Evolutionary conservation across 202 grass and related monocot species (phyloP).

Genomic region (Zizania palustris): DNA sequence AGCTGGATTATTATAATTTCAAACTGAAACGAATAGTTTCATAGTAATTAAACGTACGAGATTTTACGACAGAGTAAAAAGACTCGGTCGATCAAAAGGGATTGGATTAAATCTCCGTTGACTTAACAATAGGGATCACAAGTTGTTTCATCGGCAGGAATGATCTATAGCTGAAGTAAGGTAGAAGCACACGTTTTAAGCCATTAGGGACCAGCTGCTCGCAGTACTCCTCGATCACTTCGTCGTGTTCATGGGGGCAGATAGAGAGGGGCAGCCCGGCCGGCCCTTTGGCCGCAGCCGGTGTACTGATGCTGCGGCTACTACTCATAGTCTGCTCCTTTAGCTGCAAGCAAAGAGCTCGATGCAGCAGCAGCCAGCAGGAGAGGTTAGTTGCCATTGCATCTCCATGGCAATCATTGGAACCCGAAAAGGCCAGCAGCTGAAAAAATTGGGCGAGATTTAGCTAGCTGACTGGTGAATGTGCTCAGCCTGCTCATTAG

Average conservation of each 20-base stretch:
- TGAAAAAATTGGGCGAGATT: constrained; percentile 33
- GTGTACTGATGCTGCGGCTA: not conserved
- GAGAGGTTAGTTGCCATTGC: constrained; percentile 15
- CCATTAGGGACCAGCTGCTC: constrained; percentile 21
- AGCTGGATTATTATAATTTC: no score
- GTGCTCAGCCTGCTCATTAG: constrained; percentile 10
- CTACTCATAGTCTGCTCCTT: constrained; percentile 43
- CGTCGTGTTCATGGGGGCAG: no score
- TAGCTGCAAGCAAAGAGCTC: constrained; percentile 54
- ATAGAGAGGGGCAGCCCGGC: no score
- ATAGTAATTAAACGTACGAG: no score
- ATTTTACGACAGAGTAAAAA: no score
- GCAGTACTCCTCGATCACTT: not conserved
- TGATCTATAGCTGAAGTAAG: constrained; percentile 19
- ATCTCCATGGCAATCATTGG: constrained; percentile 52
- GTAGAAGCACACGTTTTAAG: constrained; percentile 33
- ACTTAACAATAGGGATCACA: not conserved
- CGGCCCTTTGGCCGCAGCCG: no score
- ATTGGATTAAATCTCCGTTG: not conserved
- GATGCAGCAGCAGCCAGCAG: not conserved
- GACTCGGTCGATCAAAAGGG: no score
- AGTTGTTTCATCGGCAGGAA: no score
- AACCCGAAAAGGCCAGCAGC: constrained; percentile 49
- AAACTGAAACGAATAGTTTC: no score
- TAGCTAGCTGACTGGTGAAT: not conserved